Conservation (phyloP, 225 moss, liverwort and hornwort genomes). For the Sphagnum contortum region DNA sequence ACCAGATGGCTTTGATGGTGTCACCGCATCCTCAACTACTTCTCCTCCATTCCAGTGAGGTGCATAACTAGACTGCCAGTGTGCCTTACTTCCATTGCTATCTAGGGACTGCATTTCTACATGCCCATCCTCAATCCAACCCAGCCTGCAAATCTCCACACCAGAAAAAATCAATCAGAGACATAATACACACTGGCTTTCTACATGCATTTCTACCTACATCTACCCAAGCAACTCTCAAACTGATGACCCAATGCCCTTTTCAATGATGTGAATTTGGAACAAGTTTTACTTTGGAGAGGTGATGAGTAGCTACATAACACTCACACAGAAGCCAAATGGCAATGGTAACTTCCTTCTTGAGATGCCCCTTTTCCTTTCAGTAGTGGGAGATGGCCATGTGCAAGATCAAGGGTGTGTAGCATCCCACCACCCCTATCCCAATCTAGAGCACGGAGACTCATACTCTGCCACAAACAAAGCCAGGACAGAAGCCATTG, state of each 20-base stretch:
- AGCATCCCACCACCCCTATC: neutral
- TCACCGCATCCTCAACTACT: conserved; percentile 52
- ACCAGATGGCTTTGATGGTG: conserved; percentile 37
- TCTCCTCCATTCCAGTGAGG: conserved; percentile 36
- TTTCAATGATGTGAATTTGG: too few relatives aligned
- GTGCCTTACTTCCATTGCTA: conserved; percentile 30
- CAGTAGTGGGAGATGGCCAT: neutral
- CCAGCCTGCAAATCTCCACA: conserved; percentile 28
- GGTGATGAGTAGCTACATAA: too few relatives aligned
- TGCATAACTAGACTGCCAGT: conserved; percentile 43
- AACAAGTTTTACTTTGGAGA: too few relatives aligned
- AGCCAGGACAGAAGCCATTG: too few relatives aligned
- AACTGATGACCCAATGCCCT: too few relatives aligned
- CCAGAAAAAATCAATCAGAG: too few relatives aligned
- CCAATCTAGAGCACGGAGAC: neutral
- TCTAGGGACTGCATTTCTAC: conserved; percentile 50
- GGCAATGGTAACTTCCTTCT: neutral
- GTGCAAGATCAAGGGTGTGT: neutral
- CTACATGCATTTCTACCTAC: too few relatives aligned
- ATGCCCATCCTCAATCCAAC: conserved; percentile 41
- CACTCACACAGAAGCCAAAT: neutral
- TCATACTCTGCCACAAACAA: neutral
- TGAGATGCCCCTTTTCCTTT: conserved; percentile 1
- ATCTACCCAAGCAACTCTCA: too few relatives aligned
- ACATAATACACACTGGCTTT: too few relatives aligned